A percentile compares a stretch with the other conserved stretches of the same genome.
phyloP scores from a whole-genome alignment of 208 protist genomes.

The Endotrypanum monterogeii region DNA sequence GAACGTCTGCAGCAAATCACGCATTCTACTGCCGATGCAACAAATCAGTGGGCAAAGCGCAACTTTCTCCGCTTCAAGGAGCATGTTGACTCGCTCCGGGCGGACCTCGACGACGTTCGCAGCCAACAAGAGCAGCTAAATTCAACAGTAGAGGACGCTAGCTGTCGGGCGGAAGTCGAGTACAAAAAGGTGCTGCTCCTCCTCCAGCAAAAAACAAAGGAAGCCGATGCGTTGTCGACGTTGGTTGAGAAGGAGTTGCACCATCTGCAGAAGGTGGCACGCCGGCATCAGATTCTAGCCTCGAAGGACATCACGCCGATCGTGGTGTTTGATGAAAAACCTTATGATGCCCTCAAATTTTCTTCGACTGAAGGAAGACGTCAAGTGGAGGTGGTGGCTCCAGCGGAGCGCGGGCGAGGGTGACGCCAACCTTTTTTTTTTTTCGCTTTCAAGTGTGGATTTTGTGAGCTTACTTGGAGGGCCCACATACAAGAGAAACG shows the following conservation, averaged over 20 bases:
- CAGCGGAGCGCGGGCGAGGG: constrained; percentile 6
- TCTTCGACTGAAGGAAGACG: constrained; percentile 1
- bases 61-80: constrained; percentile 85
- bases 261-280: constrained; percentile 61
- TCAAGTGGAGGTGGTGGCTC: not conserved
- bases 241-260: constrained; percentile 79
- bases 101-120: constrained; percentile 37
- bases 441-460: not conserved
- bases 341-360: constrained; percentile 30
- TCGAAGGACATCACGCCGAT: constrained; percentile 35
- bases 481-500: not conserved
- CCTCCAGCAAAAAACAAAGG: constrained; percentile 63
- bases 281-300: constrained; percentile 57
- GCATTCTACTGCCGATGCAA: constrained; percentile 50
- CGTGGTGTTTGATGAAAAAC: constrained; percentile 20
- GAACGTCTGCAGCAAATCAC: constrained; percentile 16
- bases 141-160: constrained; percentile 39
- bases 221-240: constrained; percentile 62
- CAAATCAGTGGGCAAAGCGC: constrained; percentile 64
- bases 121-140: constrained; percentile 39
- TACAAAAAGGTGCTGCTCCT: constrained; percentile 65
- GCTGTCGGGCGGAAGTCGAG: constrained; percentile 63
- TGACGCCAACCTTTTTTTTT: not conserved
- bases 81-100: constrained; percentile 53
- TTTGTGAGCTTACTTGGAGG: not conserved